Conservation (phyloP, 345 rosid genomes). For the Dimocarpus longan region DNA sequence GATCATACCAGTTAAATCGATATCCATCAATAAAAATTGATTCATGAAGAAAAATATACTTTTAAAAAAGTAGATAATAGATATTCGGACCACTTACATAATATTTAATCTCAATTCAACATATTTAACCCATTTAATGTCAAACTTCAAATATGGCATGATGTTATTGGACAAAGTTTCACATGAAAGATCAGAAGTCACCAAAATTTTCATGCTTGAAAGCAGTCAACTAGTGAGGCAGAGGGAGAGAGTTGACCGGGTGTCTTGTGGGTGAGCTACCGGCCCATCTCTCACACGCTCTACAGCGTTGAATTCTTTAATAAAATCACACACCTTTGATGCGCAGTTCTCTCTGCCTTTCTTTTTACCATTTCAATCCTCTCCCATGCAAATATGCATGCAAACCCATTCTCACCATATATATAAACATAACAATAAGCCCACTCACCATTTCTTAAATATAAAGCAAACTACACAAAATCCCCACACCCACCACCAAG, state of each 20-base stretch:
- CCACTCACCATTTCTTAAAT: constrained; percentile 19
- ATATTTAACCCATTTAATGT: too few relatives aligned
- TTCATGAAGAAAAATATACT: too few relatives aligned
- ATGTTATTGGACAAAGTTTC: too few relatives aligned
- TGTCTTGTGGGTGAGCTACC: constrained; percentile 94
- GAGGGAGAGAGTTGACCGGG: constrained; percentile 59
- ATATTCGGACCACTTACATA: too few relatives aligned
- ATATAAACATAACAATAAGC: constrained; percentile 21
- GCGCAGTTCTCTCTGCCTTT: constrained; percentile 18
- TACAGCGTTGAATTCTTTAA: constrained; percentile 94
- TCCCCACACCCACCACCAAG: neutral
- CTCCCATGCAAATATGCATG: constrained; percentile 16
- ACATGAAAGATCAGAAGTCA: neutral
- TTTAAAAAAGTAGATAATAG: too few relatives aligned
- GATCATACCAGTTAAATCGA: too few relatives aligned
- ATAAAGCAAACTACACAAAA: constrained; percentile 1
- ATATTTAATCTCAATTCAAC: too few relatives aligned
- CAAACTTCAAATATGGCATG: too few relatives aligned
- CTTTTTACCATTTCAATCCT: neutral
- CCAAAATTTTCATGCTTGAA: constrained; percentile 3
- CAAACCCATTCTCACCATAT: constrained; percentile 15
- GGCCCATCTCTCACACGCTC: constrained; percentile 77
- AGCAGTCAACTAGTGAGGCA: constrained; percentile 23
- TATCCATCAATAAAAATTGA: too few relatives aligned
- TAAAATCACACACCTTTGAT: constrained; percentile 79